Evolutionary conservation across 2,329 filamentous ascomycete species (phyloP).

Genomic region (Sporothrix brasiliensis): DNA sequence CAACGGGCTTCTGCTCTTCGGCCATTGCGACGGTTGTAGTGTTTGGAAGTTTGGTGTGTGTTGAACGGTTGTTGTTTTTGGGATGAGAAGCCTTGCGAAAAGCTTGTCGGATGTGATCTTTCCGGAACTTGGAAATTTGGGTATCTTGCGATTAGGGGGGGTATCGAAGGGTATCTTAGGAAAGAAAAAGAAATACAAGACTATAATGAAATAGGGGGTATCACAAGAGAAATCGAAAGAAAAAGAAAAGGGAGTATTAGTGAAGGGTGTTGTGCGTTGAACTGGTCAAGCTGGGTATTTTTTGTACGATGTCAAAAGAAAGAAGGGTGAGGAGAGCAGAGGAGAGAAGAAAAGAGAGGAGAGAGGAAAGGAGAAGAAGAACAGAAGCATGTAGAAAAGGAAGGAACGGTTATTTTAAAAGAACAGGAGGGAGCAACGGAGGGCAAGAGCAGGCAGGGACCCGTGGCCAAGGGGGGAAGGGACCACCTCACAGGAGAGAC

Average conservation of each 20-base stretch:
- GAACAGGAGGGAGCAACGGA: slow-evolving; percentile 34
- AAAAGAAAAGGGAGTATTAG: slow-evolving; percentile 37
- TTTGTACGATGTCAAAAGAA: slow-evolving; percentile 21
- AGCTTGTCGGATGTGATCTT: slow-evolving; percentile 14
- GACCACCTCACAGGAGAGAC: slow-evolving; percentile 25
- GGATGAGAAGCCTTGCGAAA: slow-evolving; percentile 3
- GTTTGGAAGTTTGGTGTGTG: slow-evolving; percentile 35
- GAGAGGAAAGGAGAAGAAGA: slow-evolving; percentile 33
- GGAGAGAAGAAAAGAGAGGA: slow-evolving; percentile 32
- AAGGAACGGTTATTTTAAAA: slow-evolving; percentile 34
- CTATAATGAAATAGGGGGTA: slow-evolving; percentile 40
- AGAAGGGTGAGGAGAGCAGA: slow-evolving; percentile 31
- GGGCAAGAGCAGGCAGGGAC: slow-evolving; percentile 26
- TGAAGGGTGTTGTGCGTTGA: slow-evolving; percentile 40
- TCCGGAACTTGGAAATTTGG: slow-evolving; percentile 11
- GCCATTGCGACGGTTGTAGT: slow-evolving; percentile 62
- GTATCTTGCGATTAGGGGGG: slow-evolving; percentile 35
- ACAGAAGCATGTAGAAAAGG: slow-evolving; percentile 31
- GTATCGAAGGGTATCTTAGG: slow-evolving; percentile 37
- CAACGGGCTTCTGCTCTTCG: slow-evolving; percentile 71
- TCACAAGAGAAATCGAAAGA: slow-evolving; percentile 45
- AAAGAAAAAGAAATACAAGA: slow-evolving; percentile 41
- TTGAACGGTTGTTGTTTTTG: slow-evolving; percentile 15
- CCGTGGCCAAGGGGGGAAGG: slow-evolving; percentile 6
- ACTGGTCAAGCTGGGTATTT: slow-evolving; percentile 40